These are phyloP conservation scores for Urochloa ruziziensis DNA, from an alignment of 176 grass and related monocot species.

Conservation along the genomic window DNA sequence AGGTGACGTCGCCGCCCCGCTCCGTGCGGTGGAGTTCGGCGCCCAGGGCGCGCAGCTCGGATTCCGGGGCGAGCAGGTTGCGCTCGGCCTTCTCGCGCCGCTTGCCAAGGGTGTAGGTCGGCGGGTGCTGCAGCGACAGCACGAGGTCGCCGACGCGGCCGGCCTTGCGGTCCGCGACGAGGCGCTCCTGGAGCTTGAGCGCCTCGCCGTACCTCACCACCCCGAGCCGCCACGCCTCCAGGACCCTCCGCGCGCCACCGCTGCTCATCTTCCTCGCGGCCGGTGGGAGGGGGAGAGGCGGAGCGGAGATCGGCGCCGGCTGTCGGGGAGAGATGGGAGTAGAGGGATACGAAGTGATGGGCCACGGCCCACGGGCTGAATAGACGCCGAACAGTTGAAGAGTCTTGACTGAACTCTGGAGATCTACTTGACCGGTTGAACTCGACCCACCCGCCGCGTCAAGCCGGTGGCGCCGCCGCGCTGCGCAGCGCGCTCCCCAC, in stretches of 20 bases:
- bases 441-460: background rate
- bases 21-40: conserved; percentile 79
- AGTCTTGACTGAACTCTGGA: background rate
- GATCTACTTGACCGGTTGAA: background rate
- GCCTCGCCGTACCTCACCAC: conserved; percentile 72
- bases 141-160: conserved; percentile 57
- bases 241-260: conserved; percentile 35
- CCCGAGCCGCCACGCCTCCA: conserved; percentile 70
- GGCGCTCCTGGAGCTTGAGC: conserved; percentile 80
- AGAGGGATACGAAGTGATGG: background rate
- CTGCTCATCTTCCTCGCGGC: conserved; percentile 44
- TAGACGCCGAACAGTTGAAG: background rate
- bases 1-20: conserved; percentile 87
- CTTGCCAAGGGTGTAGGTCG: conserved; percentile 94
- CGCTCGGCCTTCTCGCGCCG: conserved; percentile 61
- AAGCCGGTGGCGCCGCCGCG: background rate
- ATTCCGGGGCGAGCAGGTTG: conserved; percentile 61
- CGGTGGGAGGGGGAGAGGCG: background rate
- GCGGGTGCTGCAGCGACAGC: conserved; percentile 79
- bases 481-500: background rate
- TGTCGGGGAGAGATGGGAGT: background rate
- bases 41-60: conserved; percentile 57
- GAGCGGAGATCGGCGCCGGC: no score
- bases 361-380: conserved; percentile 1
- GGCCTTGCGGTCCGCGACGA: conserved; percentile 62